Percentiles rank a stretch among this genome's conserved stretches.
Evolutionary conservation across 164 flowering plant species (phyloP).

Genomic region (Stephania cephalantha): DNA sequence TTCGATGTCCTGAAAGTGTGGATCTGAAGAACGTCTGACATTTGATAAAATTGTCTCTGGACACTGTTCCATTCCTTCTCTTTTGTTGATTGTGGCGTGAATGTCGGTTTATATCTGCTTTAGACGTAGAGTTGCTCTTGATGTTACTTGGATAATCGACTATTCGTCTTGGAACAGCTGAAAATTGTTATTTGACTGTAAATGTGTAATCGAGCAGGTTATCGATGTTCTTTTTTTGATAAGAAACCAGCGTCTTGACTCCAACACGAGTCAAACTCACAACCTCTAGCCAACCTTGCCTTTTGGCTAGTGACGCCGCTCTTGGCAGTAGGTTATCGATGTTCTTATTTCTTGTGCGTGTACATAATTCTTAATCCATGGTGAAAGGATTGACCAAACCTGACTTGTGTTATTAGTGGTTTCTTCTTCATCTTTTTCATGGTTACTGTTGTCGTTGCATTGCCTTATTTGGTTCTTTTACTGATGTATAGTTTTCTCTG

Average conservation of each 20-base stretch:
- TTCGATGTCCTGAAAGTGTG: not conserved
- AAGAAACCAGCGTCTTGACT: too few relatives aligned
- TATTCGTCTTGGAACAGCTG: not conserved
- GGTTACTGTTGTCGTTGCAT: not conserved
- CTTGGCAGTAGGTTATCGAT: not conserved
- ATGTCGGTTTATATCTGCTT: not conserved
- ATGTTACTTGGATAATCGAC: not conserved
- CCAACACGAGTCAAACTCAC: too few relatives aligned
- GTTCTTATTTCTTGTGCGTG: not conserved
- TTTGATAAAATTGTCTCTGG: not conserved
- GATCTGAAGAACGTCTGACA: not conserved
- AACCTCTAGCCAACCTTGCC: too few relatives aligned
- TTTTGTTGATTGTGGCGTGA: not conserved
- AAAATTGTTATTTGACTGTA: not conserved
- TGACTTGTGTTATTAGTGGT: not conserved
- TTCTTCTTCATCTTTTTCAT: not conserved
- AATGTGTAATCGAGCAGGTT: not conserved
- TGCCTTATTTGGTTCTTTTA: not conserved
- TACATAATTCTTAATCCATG: not conserved
- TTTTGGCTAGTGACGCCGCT: too few relatives aligned
- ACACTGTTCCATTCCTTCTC: not conserved
- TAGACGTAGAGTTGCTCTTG: not conserved
- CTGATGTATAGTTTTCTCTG: not conserved
- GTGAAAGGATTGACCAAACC: not conserved
- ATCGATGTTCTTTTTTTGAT: not conserved